phyloP scores from a whole-genome alignment of 805 yeast species.

The Saccharomycopsis olivae region DNA sequence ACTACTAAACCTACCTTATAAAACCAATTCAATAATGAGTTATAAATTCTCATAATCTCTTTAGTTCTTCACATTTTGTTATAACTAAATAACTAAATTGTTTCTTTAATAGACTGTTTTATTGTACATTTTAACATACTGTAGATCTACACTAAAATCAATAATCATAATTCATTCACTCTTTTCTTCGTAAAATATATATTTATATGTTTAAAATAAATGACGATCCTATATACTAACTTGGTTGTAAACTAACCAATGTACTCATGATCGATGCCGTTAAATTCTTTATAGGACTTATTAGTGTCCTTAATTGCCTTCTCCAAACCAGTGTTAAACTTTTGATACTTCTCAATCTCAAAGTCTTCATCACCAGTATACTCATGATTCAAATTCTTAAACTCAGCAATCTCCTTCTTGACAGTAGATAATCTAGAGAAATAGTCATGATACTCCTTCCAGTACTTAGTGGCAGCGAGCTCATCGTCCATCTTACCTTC shows the following conservation, averaged over 20 bases:
- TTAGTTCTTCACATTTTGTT: too few species aligned
- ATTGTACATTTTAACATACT: too few species aligned
- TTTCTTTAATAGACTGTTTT: too few species aligned
- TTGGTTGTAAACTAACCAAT: constrained; percentile 1
- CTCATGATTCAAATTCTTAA: constrained; percentile 16
- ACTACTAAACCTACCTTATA: neutral
- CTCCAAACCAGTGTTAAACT: constrained; percentile 9
- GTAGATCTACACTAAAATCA: too few species aligned
- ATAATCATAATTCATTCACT: too few species aligned
- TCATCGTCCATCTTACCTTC: neutral
- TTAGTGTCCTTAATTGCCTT: constrained; percentile 15
- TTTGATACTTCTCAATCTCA: constrained; percentile 13
- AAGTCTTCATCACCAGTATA: constrained; percentile 17
- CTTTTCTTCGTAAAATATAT: too few species aligned
- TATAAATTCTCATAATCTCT: too few species aligned
- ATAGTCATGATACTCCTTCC: constrained; percentile 18
- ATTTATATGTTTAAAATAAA: too few species aligned
- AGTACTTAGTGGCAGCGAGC: constrained; percentile 13
- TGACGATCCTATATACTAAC: neutral
- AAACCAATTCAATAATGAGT: too few species aligned
- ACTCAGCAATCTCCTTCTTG: constrained; percentile 17
- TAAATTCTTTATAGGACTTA: constrained; percentile 17
- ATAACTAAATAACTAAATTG: too few species aligned
- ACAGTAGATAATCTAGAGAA: constrained; percentile 9
- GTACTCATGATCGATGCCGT: constrained; percentile 16